Evolutionary conservation across 2,329 filamentous ascomycete genomes (phyloP), one percentile per base, ranked within the genome.

Genomic region (Chaetomiaceae sp.): DNA sequence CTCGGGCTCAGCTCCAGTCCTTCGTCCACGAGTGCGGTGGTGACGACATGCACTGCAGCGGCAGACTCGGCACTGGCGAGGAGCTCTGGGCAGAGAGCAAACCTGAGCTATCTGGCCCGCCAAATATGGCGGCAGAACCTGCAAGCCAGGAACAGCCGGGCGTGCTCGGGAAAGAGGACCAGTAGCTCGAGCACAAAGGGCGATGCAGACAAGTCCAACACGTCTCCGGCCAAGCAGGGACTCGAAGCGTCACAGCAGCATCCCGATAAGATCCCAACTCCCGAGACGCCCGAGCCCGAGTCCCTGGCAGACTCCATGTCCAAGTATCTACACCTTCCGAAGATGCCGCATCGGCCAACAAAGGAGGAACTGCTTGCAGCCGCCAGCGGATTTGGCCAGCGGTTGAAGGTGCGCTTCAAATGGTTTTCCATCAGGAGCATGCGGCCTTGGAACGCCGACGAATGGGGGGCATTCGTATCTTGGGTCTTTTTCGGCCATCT

Each of bases 351-450:
- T 71, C 79, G 91, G 17, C 92, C 93, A 5, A 92, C 86, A 7
- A 96, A 95, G 65, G 91, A 96, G 66, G 93, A 99, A 68, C 77
- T 99, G 23, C 75, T 99, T 31, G 86, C 88, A 17, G 92, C 93
- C 4, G 90, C 93, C 31, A 96, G 84, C 19, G 91, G 91, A 1
- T 96, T 97, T 67, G 93, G 89, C 84, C 86, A 95, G 56, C 82
- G 93, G 43, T 70, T 96, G 39, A 89, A 86, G 64, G 87, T 97
- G 20, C 86, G 90, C 35, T 95, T 97, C 73, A 99, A 99, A 70
- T 99, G 93, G 93, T 85, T 93, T 62, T 95, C 93, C 2, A 99
- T 99, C 62, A 79, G 91, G 64, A 96, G 91, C 66, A 88, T 87
- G 67, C 80, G 93, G 33, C 93, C 93, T 0, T 99, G 93, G 81